Evolutionary conservation across 129 eudicot species (phyloP).

Genomic region (Artemisia tridentata): DNA sequence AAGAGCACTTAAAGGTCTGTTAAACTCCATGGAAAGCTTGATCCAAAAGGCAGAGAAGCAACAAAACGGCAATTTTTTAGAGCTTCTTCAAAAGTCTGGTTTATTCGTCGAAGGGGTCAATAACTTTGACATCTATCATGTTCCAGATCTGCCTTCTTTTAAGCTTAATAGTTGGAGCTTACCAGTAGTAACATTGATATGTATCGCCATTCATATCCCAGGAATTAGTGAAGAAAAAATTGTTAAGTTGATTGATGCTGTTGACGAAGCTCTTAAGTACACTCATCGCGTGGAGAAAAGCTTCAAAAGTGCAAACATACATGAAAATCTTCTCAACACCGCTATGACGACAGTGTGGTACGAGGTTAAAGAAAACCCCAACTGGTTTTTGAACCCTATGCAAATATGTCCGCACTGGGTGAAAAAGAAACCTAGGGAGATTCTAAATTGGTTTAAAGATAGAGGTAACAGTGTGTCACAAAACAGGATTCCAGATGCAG

Average conservation of each 20-base stretch:
- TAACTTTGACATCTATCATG: neutral
- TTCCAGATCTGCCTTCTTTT: neutral
- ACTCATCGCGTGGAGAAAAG: too few relatives aligned
- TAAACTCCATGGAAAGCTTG: neutral
- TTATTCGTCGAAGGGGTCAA: neutral
- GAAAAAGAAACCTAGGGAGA: too few relatives aligned
- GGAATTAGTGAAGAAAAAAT: neutral
- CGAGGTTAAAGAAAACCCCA: too few relatives aligned
- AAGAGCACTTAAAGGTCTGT: neutral
- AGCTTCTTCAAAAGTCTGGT: neutral
- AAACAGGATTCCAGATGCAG: too few relatives aligned
- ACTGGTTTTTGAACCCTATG: too few relatives aligned
- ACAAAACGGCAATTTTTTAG: neutral
- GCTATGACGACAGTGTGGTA: too few relatives aligned
- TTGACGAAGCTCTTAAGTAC: conserved; percentile 13
- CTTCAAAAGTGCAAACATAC: too few relatives aligned
- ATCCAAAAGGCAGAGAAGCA: conserved; percentile 9
- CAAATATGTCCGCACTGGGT: too few relatives aligned
- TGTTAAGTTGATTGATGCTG: neutral
- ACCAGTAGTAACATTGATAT: conserved; percentile 12
- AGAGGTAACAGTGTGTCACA: too few relatives aligned
- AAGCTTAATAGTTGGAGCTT: conserved; percentile 21
- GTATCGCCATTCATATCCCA: conserved; percentile 13
- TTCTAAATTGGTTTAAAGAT: too few relatives aligned
- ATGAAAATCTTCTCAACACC: too few relatives aligned